A percentile compares a stretch with the other conserved stretches of the same genome.
phyloP scores from a whole-genome alignment of 345 rosid species.

The Citrus medica region DNA sequence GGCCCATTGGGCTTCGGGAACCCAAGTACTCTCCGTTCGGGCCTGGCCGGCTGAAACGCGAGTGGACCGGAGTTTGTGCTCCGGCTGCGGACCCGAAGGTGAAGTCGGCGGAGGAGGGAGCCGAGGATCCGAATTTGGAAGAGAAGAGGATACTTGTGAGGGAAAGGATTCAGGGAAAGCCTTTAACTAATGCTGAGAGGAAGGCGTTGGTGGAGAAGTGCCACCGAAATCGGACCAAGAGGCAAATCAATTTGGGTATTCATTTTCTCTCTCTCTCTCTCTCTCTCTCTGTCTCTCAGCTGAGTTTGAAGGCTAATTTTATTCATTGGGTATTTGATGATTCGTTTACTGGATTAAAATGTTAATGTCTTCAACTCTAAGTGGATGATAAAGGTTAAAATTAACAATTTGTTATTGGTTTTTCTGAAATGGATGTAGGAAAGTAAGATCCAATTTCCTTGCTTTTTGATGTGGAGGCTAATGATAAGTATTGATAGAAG shows the following conservation, averaged over 20 bases:
- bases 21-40: slow-evolving; percentile 97
- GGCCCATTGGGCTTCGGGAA: slow-evolving; percentile 89
- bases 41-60: slow-evolving; percentile 67
- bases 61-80: slow-evolving; percentile 91
- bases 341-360: not conserved
- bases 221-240: slow-evolving; percentile 62
- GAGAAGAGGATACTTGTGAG: slow-evolving; percentile 63
- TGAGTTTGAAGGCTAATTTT: not conserved
- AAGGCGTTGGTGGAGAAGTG: slow-evolving; percentile 65
- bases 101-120: slow-evolving; percentile 52
- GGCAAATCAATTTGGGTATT: slow-evolving; percentile 74
- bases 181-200: slow-evolving; percentile 76
- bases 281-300: not conserved
- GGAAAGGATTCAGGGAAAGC: slow-evolving; percentile 58
- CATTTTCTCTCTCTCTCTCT: too few relatives aligned
- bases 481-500: not conserved
- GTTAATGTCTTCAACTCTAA: not conserved
- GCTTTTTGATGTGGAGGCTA: not conserved
- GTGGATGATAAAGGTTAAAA: not conserved
- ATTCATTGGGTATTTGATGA: not conserved
- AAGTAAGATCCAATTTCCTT: not conserved
- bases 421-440: not conserved
- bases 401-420: not conserved
- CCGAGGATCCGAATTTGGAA: slow-evolving; percentile 63
- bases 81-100: slow-evolving; percentile 69